These are phyloP conservation scores for Neonectria coccinea DNA, from an alignment of 2,329 filamentous ascomycete species.

Conservation along the genomic window DNA sequence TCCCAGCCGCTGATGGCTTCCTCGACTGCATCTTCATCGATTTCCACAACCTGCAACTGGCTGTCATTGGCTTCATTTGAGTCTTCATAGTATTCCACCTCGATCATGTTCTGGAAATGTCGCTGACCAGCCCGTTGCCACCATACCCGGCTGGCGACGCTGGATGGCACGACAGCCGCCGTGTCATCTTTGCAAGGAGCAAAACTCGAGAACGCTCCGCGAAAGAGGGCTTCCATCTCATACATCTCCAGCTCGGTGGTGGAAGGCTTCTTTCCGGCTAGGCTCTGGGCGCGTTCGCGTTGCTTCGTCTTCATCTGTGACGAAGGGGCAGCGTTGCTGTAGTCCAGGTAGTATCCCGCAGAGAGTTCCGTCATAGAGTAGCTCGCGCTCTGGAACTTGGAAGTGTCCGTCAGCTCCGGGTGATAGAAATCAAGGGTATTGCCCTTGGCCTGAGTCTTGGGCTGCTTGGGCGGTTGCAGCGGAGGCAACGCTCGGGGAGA, in stretches of 20 bases:
- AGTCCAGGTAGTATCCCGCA: conserved; percentile 77
- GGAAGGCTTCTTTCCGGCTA: conserved; percentile 69
- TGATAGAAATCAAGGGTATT: conserved; percentile 65
- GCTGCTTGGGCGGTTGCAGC: conserved; percentile 77
- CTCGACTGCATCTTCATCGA: conserved; percentile 66
- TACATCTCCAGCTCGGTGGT: conserved; percentile 68
- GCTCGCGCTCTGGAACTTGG: conserved; percentile 64
- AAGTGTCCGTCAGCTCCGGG: conserved; percentile 67
- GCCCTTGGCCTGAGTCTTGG: conserved; percentile 76
- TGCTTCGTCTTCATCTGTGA: conserved; percentile 71
- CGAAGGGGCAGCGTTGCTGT: conserved; percentile 71
- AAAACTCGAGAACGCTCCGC: conserved; percentile 83
- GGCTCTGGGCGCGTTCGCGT: conserved; percentile 77
- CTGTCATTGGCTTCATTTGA: conserved; percentile 51
- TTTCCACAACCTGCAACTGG: conserved; percentile 50
- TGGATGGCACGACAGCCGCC: conserved; percentile 75
- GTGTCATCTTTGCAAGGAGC: conserved; percentile 81
- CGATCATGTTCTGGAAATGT: conserved; percentile 73
- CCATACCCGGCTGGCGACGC: conserved; percentile 77
- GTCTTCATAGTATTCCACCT: conserved; percentile 60
- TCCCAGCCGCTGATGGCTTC: conserved; percentile 70
- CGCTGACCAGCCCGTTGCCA: conserved; percentile 79
- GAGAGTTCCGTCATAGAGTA: conserved; percentile 76
- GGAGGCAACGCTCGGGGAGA: conserved; percentile 73
- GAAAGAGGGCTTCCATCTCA: conserved; percentile 80